Evolutionary conservation across 768 basidiomycete species (phyloP).

Genomic region (Boletus reticulatus): DNA sequence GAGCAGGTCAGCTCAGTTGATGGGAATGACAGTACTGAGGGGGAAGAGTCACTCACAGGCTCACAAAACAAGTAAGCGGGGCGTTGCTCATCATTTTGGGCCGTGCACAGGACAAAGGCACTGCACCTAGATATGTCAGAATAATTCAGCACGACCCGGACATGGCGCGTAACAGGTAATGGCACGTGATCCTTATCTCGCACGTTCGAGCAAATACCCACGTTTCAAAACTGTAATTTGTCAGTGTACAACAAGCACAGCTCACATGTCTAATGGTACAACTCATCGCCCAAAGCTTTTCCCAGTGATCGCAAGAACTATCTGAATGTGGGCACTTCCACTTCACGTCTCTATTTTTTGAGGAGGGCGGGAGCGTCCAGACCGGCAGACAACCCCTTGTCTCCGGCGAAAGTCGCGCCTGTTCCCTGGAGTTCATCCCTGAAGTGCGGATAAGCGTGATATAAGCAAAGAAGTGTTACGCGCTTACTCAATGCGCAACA

Average conservation of each 20-base stretch:
- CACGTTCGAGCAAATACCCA: constrained; percentile 10
- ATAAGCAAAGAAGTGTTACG: not conserved
- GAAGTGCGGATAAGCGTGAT: constrained; percentile 2
- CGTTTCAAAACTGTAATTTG: constrained; percentile 14
- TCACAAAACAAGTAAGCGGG: constrained; percentile 4
- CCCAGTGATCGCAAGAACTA: constrained; percentile 3
- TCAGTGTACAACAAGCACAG: constrained; percentile 26
- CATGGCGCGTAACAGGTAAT: constrained; percentile 14
- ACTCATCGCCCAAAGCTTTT: constrained; percentile 5
- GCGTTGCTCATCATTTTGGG: constrained; percentile 12
- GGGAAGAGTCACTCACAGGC: not conserved
- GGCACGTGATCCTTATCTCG: constrained; percentile 28
- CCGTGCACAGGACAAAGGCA: constrained; percentile 20
- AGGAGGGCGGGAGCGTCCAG: constrained; percentile 66
- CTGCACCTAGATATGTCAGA: constrained; percentile 20
- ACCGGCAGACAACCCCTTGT: constrained; percentile 78
- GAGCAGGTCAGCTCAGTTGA: constrained; percentile 9
- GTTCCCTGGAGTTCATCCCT: constrained; percentile 75
- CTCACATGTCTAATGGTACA: constrained; percentile 29
- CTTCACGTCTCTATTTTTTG: constrained; percentile 47
- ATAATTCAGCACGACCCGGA: constrained; percentile 3
- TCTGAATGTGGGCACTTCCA: not conserved
- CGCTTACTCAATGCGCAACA: constrained; percentile 87
- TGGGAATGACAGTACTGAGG: not conserved
- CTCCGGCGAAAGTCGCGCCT: constrained; percentile 71